Evolutionary conservation across 2,329 filamentous ascomycete genomes (phyloP), one percentile per base, ranked within the genome.

Genomic region (Ophiosphaerella korrae): DNA sequence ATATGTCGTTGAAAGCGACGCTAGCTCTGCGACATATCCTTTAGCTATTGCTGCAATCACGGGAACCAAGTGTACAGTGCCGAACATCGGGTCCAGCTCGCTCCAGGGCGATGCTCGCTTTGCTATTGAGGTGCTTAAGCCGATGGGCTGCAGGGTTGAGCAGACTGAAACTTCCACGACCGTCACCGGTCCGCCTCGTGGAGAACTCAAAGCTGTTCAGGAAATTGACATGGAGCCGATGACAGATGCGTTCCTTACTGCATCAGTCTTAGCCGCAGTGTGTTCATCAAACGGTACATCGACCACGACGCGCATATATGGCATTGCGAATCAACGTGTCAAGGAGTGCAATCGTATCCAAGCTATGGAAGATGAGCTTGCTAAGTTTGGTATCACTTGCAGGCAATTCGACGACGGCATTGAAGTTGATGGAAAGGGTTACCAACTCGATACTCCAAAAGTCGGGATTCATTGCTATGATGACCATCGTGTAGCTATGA

Each of bases 181-280:
- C 0, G 94, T 99, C 7, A 96, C 88, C 7, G 94, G 94, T 1
- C 94, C 94, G n/a, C 75, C 83, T 2, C 75, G 81, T 48, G 93
- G 94, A 9, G 76, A 82, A 13, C 78, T 99, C 34, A 86, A 86
- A 62, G 88, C 90, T 0, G 78, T 99, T 11, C 78, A 86, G 14
- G 88, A 93, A 52, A 86, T 99, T 24, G 92, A 99, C 67, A 99
- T 99, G 94, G 94, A 97, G 73, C 89, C 93, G 1, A 99, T 99
- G 94, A 99, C 94, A 0, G 94, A 99, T 74, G 94, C 94, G 42
- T 99, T 99, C 80, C 81, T 99, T 45, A 97, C 92, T 4, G 94
- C 94, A 14, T 95, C 92, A 1, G 92, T 96, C 4, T 82, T 99
- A 40, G 94, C 92, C 23, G 94, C 94, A 32, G 90, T 96, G 37